Conservation (phyloP, 225 moss, liverwort and hornwort species). For the Straminergon stramineum region DNA sequence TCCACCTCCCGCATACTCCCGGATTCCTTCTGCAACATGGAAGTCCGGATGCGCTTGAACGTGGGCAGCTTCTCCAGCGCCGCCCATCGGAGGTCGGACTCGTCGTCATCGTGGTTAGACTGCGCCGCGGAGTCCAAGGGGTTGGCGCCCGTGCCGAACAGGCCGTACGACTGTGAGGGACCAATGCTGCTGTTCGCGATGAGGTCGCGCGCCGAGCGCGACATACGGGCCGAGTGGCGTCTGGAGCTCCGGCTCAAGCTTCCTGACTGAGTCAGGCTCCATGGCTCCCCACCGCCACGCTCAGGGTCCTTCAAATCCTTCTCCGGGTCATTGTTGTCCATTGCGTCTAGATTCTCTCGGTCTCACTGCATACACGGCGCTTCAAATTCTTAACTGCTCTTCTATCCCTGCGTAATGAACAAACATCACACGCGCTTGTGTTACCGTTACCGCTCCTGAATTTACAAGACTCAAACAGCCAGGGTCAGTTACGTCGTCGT, state of each 20-base stretch:
- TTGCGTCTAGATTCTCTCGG: not conserved
- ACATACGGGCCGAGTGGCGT: not conserved
- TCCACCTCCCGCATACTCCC: conserved; percentile 35
- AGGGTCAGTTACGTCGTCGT: not conserved
- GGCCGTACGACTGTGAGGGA: conserved; percentile 7
- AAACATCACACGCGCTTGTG: not conserved
- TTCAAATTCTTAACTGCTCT: not conserved
- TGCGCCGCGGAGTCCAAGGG: conserved; percentile 9
- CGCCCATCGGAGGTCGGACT: conserved; percentile 56
- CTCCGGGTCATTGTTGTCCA: not conserved
- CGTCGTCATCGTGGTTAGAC: conserved; percentile 31
- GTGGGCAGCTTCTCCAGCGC: conserved; percentile 71
- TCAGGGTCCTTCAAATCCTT: not conserved
- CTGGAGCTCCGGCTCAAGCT: conserved; percentile 21
- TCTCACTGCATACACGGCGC: not conserved
- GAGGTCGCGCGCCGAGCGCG: conserved; percentile 16
- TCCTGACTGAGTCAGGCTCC: not conserved
- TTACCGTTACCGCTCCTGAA: not conserved
- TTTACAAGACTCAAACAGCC: not conserved
- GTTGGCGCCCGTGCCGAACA: conserved; percentile 28
- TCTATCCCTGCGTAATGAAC: not conserved
- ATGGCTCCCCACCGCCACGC: not conserved
- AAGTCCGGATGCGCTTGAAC: conserved; percentile 57
- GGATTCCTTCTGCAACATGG: conserved; percentile 41
- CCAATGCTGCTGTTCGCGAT: conserved; percentile 3